Evolutionary conservation across 306 rosid species (phyloP).

Genomic region (Oxytropis ochrocephala): DNA sequence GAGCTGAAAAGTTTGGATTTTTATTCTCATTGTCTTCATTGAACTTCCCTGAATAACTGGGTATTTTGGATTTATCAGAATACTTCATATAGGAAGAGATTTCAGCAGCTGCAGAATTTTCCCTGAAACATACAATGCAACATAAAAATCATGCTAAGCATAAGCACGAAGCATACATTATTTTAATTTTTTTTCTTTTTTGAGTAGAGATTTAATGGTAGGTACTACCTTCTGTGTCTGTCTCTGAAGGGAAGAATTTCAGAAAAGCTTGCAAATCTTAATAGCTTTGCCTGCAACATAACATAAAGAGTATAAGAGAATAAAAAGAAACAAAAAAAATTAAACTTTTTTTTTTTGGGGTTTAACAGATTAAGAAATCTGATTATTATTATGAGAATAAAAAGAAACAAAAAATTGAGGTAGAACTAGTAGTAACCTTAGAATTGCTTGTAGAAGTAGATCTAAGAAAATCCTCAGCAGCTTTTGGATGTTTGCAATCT

Average conservation of each 20-base stretch:
- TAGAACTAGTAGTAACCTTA: conserved; percentile 24
- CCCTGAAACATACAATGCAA: conserved; percentile 5
- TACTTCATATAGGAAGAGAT: not conserved
- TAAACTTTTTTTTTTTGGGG: no score
- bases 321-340: no score
- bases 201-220: not conserved
- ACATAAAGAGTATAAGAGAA: not conserved
- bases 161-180: not conserved
- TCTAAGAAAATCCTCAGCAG: conserved; percentile 32
- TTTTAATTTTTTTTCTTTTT: not conserved
- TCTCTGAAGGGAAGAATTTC: conserved; percentile 40
- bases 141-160: not conserved
- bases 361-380: not conserved
- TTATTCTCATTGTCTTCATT: conserved; percentile 37
- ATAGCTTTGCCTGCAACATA: conserved; percentile 30
- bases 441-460: not conserved
- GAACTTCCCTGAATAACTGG: conserved; percentile 13
- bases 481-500: conserved; percentile 47
- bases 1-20: conserved; percentile 37
- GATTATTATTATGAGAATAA: not conserved
- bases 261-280: conserved; percentile 33
- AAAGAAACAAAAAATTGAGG: not conserved
- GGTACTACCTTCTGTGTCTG: conserved; percentile 33
- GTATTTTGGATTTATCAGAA: conserved; percentile 5
- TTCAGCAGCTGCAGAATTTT: conserved; percentile 16